Evolutionary conservation across 2,329 filamentous ascomycete genomes (phyloP).

Genomic region (Penicillium nordicum): DNA sequence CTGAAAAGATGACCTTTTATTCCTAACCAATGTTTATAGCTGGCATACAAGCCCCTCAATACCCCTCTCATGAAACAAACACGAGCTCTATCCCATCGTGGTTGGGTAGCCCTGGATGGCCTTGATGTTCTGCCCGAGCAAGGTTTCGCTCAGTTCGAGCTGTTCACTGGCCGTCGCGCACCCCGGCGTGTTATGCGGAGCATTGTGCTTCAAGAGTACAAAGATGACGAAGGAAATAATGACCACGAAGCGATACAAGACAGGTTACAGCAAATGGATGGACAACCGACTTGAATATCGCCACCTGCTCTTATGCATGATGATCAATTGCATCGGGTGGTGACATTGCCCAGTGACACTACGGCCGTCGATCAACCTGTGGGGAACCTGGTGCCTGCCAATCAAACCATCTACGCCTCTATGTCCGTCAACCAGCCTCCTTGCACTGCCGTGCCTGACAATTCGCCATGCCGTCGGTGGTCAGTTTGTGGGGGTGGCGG

Average conservation of each 20-base stretch:
- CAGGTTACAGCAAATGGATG: constrained; percentile 31
- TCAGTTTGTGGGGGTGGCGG: too few relatives aligned
- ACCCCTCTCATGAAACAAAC: constrained; percentile 39
- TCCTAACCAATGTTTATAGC: constrained; percentile 20
- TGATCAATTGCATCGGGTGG: not conserved
- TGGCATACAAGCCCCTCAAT: constrained; percentile 42
- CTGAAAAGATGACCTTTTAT: not conserved
- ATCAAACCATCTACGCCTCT: too few relatives aligned
- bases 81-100: constrained; percentile 34
- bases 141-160: constrained; percentile 41
- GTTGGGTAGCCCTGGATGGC: constrained; percentile 41
- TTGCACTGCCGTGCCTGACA: not conserved
- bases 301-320: constrained; percentile 50
- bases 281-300: constrained; percentile 37
- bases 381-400: not conserved
- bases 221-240: constrained; percentile 34
- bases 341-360: too few relatives aligned
- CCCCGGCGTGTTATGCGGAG: constrained; percentile 38
- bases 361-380: not conserved
- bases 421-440: not conserved
- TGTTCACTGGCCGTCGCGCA: constrained; percentile 40
- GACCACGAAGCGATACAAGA: constrained; percentile 30
- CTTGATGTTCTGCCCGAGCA: constrained; percentile 41
- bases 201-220: constrained; percentile 36
- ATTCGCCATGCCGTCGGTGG: not conserved